Evolutionary conservation across 139 green algal genomes (phyloP).

Genomic region (Picochlorum sp.): DNA sequence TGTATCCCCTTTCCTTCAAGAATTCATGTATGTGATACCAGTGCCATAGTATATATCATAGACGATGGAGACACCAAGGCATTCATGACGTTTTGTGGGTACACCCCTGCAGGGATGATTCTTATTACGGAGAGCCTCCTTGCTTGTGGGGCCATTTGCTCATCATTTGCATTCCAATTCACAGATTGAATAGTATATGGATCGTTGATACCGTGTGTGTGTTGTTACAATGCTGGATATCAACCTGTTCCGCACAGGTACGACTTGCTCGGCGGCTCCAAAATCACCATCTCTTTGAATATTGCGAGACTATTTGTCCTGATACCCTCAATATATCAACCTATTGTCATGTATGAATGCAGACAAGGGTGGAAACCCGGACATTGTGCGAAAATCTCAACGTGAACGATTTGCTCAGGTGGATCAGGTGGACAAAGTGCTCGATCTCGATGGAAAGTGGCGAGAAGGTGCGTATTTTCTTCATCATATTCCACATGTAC

Average conservation of each 20-base stretch:
- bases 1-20: too few relatives aligned
- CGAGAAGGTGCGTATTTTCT: slow-evolving; percentile 40
- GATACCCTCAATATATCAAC: not conserved
- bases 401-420: slow-evolving; percentile 73
- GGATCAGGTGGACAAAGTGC: slow-evolving; percentile 80
- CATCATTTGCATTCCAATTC: too few relatives aligned
- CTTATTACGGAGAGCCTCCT: too few relatives aligned
- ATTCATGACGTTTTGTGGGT: too few relatives aligned
- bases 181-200: too few relatives aligned
- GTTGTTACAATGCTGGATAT: slow-evolving; percentile 86
- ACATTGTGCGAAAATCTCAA: slow-evolving; percentile 89
- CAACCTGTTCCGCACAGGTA: slow-evolving; percentile 81
- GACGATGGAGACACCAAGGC: too few relatives aligned
- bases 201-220: too few relatives aligned
- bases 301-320: not conserved
- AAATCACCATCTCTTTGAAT: not conserved
- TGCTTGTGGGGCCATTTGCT: too few relatives aligned
- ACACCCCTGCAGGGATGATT: too few relatives aligned
- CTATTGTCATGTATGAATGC: slow-evolving; percentile 8
- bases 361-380: slow-evolving; percentile 94
- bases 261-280: slow-evolving; percentile 3
- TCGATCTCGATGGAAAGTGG: slow-evolving; percentile 87
- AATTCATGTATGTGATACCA: too few relatives aligned
- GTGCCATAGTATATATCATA: too few relatives aligned
- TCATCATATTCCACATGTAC: slow-evolving; percentile 1